These are phyloP conservation scores for Cephalotrichum gorgonifer DNA, from an alignment of 2,329 filamentous ascomycete genomes.

Conservation along the genomic window DNA sequence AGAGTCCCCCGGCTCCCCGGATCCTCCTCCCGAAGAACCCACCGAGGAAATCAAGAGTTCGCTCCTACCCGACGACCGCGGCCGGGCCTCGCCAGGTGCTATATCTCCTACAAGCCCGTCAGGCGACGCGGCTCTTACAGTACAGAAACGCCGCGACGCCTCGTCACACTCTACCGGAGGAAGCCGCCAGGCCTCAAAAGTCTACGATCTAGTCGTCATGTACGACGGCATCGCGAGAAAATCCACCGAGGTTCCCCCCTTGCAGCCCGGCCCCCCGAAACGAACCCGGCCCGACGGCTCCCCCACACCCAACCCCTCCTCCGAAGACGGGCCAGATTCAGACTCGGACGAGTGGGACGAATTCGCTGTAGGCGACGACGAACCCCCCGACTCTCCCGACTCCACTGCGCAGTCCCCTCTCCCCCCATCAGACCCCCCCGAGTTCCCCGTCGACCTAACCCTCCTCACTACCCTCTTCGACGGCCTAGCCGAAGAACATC, in stretches of 20 bases:
- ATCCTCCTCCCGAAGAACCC: too few relatives aligned
- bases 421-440: not conserved
- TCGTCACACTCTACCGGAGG: conserved; percentile 3
- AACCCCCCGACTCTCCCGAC: not conserved
- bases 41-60: too few relatives aligned
- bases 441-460: conserved; percentile 6
- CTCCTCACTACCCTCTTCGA: conserved; percentile 11
- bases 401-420: not conserved
- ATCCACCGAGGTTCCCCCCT: not conserved
- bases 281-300: not conserved
- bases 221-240: conserved; percentile 32
- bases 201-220: conserved; percentile 39
- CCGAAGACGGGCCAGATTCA: not conserved
- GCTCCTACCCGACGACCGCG: too few relatives aligned
- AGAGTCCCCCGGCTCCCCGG: too few relatives aligned
- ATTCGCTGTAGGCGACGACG: conserved; percentile 4
- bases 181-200: conserved; percentile 28
- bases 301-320: not conserved
- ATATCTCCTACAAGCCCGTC: too few relatives aligned
- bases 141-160: not conserved
- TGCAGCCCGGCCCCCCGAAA: not conserved
- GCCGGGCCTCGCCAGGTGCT: too few relatives aligned
- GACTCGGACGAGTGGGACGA: conserved; percentile 4
- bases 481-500: conserved; percentile 18
- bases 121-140: not conserved